A percentile compares a stretch with the other conserved stretches of the same genome.
phyloP scores from a whole-genome alignment of 2,329 filamentous ascomycete genomes.

The Trichoderma koningii region DNA sequence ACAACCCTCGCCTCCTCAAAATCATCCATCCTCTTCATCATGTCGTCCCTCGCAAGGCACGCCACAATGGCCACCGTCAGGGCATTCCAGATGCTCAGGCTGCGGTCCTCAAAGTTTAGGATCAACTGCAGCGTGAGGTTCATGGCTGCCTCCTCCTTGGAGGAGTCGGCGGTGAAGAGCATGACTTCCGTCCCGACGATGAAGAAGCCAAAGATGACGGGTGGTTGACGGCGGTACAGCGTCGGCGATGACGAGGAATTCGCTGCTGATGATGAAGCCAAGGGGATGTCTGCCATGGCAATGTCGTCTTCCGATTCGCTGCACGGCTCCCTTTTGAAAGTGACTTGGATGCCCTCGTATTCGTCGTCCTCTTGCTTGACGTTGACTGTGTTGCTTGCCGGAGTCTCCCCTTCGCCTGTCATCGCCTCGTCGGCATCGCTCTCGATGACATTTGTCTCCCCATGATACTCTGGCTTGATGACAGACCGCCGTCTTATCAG shows the following conservation, averaged over 20 bases:
- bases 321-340: constrained; percentile 15
- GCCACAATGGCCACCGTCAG: constrained; percentile 46
- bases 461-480: constrained; percentile 10
- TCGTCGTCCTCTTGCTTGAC: constrained; percentile 19
- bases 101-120: constrained; percentile 43
- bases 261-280: background rate
- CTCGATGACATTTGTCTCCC: background rate
- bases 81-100: constrained; percentile 50
- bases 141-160: constrained; percentile 38
- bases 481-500: constrained; percentile 18
- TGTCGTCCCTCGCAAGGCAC: constrained; percentile 46
- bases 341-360: background rate
- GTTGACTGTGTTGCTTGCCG: background rate
- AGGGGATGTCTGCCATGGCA: constrained; percentile 21
- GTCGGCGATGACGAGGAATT: background rate
- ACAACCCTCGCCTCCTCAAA: constrained; percentile 38
- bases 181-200: constrained; percentile 45
- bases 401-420: background rate
- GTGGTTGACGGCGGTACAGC: constrained; percentile 38
- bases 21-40: constrained; percentile 40
- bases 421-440: constrained; percentile 10
- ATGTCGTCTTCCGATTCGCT: constrained; percentile 19
- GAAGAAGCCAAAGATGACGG: constrained; percentile 49
- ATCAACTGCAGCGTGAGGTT: constrained; percentile 49
- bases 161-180: constrained; percentile 45